Evolutionary conservation across 257 asterid genomes (phyloP).

Genomic region (Catharanthus roseus): DNA sequence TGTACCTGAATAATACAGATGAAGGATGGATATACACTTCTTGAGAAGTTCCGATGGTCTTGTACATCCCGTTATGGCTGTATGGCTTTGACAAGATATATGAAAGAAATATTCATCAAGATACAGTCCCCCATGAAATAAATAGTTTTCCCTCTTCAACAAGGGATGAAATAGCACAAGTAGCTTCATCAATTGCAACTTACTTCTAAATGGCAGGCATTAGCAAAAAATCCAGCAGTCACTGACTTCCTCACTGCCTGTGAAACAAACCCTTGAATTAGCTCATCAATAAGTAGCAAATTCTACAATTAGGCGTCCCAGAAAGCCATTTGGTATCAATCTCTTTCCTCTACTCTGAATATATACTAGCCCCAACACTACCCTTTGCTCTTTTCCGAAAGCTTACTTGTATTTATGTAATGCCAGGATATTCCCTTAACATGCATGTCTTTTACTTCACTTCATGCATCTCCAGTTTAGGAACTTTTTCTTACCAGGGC

Average conservation of each 20-base stretch:
- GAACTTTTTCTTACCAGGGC: not conserved
- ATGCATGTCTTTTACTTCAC: not conserved
- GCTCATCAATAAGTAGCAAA: not conserved
- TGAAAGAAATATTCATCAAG: slow-evolving; percentile 1
- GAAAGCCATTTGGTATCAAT: not conserved
- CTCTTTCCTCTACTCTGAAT: not conserved
- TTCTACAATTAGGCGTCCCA: not conserved
- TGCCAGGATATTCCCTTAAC: not conserved
- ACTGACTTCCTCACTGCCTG: slow-evolving; percentile 92
- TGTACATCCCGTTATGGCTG: slow-evolving; percentile 88
- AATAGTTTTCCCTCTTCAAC: not conserved
- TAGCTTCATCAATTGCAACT: slow-evolving; percentile 18
- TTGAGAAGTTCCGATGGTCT: slow-evolving; percentile 82
- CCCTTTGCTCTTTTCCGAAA: not conserved
- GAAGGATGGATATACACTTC: slow-evolving; percentile 96
- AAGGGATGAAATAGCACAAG: not conserved
- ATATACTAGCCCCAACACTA: not conserved
- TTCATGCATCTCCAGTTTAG: not conserved
- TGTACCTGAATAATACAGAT: slow-evolving; percentile 85
- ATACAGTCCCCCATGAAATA: not conserved
- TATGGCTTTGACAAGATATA: slow-evolving; percentile 42
- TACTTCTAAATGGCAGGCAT: slow-evolving; percentile 92
- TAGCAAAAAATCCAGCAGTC: slow-evolving; percentile 84
- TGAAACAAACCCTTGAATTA: slow-evolving; percentile 3
- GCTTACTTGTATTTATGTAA: not conserved